phyloP scores from a whole-genome alignment of 1,284 basidiomycete genomes.

The Boletellus deceptivus region DNA sequence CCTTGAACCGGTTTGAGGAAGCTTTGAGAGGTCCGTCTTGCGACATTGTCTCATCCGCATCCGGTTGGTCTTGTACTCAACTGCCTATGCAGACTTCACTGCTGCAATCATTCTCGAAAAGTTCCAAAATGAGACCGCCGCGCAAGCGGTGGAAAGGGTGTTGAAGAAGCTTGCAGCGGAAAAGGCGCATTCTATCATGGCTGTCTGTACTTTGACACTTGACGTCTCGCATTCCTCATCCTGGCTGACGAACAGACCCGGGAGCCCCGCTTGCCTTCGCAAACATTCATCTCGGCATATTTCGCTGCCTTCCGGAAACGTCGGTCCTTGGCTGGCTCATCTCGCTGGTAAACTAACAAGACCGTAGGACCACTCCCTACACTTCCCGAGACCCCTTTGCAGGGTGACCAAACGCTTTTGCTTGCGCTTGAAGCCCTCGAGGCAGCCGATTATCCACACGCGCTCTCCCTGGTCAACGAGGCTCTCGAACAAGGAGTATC shows the following conservation, averaged over 20 bases:
- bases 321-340: slow-evolving; percentile 36
- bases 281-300: slow-evolving; percentile 94
- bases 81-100: slow-evolving; percentile 74
- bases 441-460: slow-evolving; percentile 86
- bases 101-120: slow-evolving; percentile 93
- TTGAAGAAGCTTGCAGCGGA: slow-evolving; percentile 80
- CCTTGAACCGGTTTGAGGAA: slow-evolving; percentile 72
- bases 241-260: slow-evolving; percentile 50
- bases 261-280: slow-evolving; percentile 84
- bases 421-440: slow-evolving; percentile 82
- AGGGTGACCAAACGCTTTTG: slow-evolving; percentile 83
- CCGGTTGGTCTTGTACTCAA: background rate
- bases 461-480: slow-evolving; percentile 81
- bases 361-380: slow-evolving; percentile 61
- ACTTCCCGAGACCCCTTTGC: slow-evolving; percentile 74
- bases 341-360: slow-evolving; percentile 2
- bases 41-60: background rate
- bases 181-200: slow-evolving; percentile 72
- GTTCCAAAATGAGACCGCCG: slow-evolving; percentile 83
- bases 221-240: background rate
- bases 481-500: slow-evolving; percentile 88
- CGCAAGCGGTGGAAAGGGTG: slow-evolving; percentile 87
- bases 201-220: slow-evolving; percentile 37
- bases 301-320: slow-evolving; percentile 94
- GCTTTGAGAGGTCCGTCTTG: slow-evolving; percentile 67